Evolutionary conservation across 1,284 basidiomycete genomes (phyloP), one percentile per base, ranked within the genome.

Genomic region (Boletellus deceptivus): DNA sequence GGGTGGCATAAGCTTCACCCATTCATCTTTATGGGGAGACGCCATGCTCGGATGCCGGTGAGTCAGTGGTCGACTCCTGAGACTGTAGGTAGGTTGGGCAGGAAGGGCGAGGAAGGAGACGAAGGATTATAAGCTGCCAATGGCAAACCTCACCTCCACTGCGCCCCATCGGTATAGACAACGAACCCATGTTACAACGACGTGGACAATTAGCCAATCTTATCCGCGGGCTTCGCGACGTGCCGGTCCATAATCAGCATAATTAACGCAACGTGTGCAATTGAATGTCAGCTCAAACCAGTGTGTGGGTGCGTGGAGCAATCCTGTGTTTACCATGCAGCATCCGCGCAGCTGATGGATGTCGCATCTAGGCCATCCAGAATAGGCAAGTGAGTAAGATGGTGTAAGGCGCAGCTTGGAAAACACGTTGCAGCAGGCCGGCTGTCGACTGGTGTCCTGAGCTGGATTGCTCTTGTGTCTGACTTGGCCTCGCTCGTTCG

Each of bases 321-420:
- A 50, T 25, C 46, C 47, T 41, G 54, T 59, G 53, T 38, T 43
- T 44, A 22, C 64, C 65, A 67, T 55, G 67, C 62, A 52, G 60
- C 49, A 47, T 54, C 63, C 64, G 58, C 55, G 54, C 43, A 38
- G 55, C 48, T 54, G 55, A 46, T 40, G 49, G 41, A 25, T 42
- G 49, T 39, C 34, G 43, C 31, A 29, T 59, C 58, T 45, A 48
- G 54, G 42, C 47, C 34, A 7, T 53, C 59, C 63, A 16, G 25
- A 59, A 66, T 54, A 63, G 67, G 67, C 55, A 69, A 49, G 48
- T 54, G 22, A 64, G 59, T 49, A 64, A 34, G 63, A 63, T 64
- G 51, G 53, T 42, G 49, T 45, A 48, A 58, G 44, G 52, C 57
- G 52, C 55, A 56, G 59, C 55, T 48, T 35, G 36, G 45, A 53